Evolutionary conservation across 305 asterid genomes (phyloP).

Genomic region (Fraxinus nigra): DNA sequence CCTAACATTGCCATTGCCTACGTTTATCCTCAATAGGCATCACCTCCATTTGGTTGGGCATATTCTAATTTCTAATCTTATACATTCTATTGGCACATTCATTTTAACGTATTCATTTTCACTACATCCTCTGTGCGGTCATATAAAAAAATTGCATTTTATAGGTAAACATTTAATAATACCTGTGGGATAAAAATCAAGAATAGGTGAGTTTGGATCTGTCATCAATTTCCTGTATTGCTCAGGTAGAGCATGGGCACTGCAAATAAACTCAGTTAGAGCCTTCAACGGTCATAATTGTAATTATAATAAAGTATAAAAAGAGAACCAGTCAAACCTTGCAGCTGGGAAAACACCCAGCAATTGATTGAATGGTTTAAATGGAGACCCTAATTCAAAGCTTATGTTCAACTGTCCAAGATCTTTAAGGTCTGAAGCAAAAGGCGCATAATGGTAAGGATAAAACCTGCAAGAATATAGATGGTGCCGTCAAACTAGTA

Average conservation of each 20-base stretch:
- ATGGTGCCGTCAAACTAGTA: conserved; percentile 21
- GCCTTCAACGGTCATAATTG: not conserved
- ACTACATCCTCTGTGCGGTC: not conserved
- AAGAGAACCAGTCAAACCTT: conserved; percentile 49
- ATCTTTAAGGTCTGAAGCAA: conserved; percentile 94
- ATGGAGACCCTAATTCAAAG: conserved; percentile 87
- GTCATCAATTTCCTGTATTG: conserved; percentile 84
- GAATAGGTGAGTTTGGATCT: conserved; percentile 84
- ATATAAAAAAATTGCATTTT: conserved; percentile 5
- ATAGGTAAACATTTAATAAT: conserved; percentile 19
- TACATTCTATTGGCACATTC: not conserved
- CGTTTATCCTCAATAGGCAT: not conserved
- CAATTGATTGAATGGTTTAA: conserved; percentile 93
- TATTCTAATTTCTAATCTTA: not conserved
- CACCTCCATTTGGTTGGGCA: not conserved
- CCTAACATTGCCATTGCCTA: not conserved
- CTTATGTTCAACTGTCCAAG: conserved; percentile 63
- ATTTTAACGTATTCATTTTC: not conserved
- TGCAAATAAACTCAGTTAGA: conserved; percentile 47
- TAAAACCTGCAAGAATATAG: conserved; percentile 67
- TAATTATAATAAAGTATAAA: conserved; percentile 6
- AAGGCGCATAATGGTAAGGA: conserved; percentile 98
- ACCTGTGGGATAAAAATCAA: conserved; percentile 93
- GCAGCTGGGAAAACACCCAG: conserved; percentile 98
- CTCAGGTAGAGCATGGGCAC: conserved; percentile 94